A percentile compares a stretch with the other conserved stretches of the same genome.
Evolutionary conservation across 2,329 filamentous ascomycete species (phyloP).

Genomic region (Verticillium albo-atrum): DNA sequence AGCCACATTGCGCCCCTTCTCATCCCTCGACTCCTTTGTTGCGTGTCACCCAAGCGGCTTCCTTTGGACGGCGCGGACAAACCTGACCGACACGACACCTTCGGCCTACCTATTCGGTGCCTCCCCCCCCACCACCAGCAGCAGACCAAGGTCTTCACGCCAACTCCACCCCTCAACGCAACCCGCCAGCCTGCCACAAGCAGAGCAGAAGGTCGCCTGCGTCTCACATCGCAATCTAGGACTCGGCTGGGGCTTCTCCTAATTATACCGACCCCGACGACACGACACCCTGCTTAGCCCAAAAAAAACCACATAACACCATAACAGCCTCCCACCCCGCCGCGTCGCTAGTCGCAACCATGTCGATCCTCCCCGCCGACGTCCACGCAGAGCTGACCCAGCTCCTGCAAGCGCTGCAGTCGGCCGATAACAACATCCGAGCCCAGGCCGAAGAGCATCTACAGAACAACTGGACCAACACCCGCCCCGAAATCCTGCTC

Average conservation of each 20-base stretch:
- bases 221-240: not conserved
- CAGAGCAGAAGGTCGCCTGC: not conserved
- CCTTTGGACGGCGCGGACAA: not conserved
- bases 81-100: not conserved
- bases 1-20: not conserved
- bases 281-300: too few species aligned
- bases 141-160: not conserved
- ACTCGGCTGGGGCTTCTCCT: not conserved
- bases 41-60: not conserved
- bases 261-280: too few species aligned
- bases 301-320: not conserved
- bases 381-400: constrained; percentile 79
- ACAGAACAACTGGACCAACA: constrained; percentile 81
- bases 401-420: constrained; percentile 84
- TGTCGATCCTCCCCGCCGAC: constrained; percentile 85
- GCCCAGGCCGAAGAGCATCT: constrained; percentile 86
- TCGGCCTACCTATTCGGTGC: not conserved
- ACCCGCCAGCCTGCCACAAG: not conserved
- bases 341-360: constrained; percentile 30
- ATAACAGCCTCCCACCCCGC: not conserved
- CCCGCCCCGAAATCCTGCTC: constrained; percentile 79
- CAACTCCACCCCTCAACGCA: not conserved
- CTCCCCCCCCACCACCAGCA: not conserved
- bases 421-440: constrained; percentile 80
- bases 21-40: not conserved